These are phyloP conservation scores for Salvia sclarea DNA, from an alignment of 305 asterid species.

Conservation along the genomic window DNA sequence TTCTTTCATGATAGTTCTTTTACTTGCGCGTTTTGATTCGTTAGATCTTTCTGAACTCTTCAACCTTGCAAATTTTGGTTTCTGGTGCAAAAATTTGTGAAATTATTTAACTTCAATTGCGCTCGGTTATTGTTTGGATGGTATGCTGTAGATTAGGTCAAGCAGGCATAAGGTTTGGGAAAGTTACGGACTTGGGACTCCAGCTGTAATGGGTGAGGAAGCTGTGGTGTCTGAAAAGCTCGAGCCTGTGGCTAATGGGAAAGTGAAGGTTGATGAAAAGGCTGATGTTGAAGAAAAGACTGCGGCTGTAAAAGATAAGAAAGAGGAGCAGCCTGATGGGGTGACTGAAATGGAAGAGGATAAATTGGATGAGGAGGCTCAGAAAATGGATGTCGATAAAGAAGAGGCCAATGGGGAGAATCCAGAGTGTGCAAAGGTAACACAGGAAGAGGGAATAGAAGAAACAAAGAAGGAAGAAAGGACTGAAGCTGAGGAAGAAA, in stretches of 20 bases:
- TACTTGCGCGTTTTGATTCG: constrained; percentile 10
- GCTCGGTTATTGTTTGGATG: background rate
- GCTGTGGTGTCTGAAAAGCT: constrained; percentile 46
- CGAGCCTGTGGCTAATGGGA: constrained; percentile 50
- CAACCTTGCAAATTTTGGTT: background rate
- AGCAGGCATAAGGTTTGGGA: background rate
- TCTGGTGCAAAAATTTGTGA: constrained; percentile 5
- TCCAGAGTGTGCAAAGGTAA: constrained; percentile 27
- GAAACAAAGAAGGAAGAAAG: constrained; percentile 24
- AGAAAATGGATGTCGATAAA: constrained; percentile 45
- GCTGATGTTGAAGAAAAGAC: constrained; percentile 36
- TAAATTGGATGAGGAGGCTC: constrained; percentile 36
- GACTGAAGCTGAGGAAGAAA: constrained; percentile 25
- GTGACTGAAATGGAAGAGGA: constrained; percentile 45
- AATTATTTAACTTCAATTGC: background rate
- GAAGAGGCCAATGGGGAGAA: constrained; percentile 35
- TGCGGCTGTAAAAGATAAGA: constrained; percentile 37
- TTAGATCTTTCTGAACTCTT: constrained; percentile 18
- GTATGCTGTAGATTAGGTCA: background rate
- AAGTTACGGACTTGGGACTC: background rate
- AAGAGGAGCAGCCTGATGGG: constrained; percentile 34
- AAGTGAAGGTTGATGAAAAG: constrained; percentile 29
- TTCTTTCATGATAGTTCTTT: background rate
- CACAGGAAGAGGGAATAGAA: constrained; percentile 20
- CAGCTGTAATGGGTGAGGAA: constrained; percentile 63